A percentile compares a stretch with the other conserved stretches of the same genome.
Conservation (phyloP, 1,284 basidiomycete genomes). For the Ustilago curta region DNA sequence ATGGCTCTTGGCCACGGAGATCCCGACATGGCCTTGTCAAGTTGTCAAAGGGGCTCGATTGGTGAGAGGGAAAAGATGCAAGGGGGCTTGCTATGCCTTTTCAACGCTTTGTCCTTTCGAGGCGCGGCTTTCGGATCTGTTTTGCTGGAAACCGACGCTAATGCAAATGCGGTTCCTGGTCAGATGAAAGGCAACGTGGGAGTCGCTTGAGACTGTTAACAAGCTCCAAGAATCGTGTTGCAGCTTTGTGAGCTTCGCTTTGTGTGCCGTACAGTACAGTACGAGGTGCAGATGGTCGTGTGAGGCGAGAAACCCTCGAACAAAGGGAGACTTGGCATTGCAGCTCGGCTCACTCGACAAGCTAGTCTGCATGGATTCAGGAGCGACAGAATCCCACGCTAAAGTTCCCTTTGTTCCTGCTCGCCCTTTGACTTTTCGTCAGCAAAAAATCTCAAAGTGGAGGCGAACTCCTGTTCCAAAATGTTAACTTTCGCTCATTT, state of each 20-base stretch:
- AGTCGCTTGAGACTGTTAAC: not conserved
- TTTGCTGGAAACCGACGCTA: too few species aligned
- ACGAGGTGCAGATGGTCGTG: constrained; percentile 2
- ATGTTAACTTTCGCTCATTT: too few species aligned
- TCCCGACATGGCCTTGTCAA: constrained; percentile 22
- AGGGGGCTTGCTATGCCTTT: constrained; percentile 1
- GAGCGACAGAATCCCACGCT: too few species aligned
- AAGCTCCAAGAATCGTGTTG: not conserved
- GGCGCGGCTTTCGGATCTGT: too few species aligned
- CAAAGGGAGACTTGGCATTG: too few species aligned
- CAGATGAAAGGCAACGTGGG: not conserved
- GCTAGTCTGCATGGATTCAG: too few species aligned
- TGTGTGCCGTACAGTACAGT: too few species aligned
- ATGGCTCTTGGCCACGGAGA: constrained; percentile 52
- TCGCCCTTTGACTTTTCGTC: too few species aligned
- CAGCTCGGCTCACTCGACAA: too few species aligned
- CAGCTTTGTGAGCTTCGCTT: not conserved
- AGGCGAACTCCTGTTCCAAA: too few species aligned
- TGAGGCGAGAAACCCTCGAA: not conserved
- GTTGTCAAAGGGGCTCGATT: not conserved
- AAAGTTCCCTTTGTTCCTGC: too few species aligned
- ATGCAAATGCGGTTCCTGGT: constrained; percentile 1
- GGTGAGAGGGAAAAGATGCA: not conserved
- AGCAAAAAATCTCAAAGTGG: too few species aligned
- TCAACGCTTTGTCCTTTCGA: not conserved